Evolutionary conservation across 352 stramenopile species (phyloP), one percentile per base, ranked within the genome.

Genomic region (Globisporangium mamillatum): DNA sequence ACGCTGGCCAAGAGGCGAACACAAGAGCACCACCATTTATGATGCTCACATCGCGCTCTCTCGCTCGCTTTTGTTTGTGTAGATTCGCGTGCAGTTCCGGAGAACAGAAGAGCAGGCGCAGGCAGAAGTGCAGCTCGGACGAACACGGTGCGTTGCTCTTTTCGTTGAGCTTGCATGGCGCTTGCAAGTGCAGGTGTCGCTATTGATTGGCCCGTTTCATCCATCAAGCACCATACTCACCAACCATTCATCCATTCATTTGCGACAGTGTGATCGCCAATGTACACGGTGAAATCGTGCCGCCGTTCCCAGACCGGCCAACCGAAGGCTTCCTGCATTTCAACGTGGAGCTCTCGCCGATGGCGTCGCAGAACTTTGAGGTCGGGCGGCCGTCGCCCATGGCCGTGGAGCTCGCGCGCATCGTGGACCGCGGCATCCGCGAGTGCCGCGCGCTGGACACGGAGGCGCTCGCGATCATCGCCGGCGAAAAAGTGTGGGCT

Each of bases 401-500:
- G 60, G 82, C 83, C 0, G 72, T 91, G 10, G 84, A 96, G 70
- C 86, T 98, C 60, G 80, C 96, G 53, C 78, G 93, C 41, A 86
- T 98, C 22, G 79, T 98, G 58, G 95, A 98, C 76, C 88, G 93
- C 22, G 93, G 92, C 41, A 83, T 98, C 52, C 82, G 96, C 53
- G 88, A 97, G 57, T 95, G 92, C 66, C 89, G 92, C 12, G 92
- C 94, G 9, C 82, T 99, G 10, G 96, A 99, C 80, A 96, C 90
- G 6, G 96, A 99, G 77, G 95, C 94, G 44, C 82, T 99, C 54
- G 97, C 92, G 53, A 89, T 99, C 41, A 76, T 97, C 38, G 83
- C 89, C n/a, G 95, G 94, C 44, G 82, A 95, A 60, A 98, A 97
- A 79, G 96, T 94, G 27, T 99, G 96, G 96, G 80, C 91, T 46